Base-by-base conservation (phyloP, 495 filamentous ascomycete species). In the Parmelia sp. region DNA sequence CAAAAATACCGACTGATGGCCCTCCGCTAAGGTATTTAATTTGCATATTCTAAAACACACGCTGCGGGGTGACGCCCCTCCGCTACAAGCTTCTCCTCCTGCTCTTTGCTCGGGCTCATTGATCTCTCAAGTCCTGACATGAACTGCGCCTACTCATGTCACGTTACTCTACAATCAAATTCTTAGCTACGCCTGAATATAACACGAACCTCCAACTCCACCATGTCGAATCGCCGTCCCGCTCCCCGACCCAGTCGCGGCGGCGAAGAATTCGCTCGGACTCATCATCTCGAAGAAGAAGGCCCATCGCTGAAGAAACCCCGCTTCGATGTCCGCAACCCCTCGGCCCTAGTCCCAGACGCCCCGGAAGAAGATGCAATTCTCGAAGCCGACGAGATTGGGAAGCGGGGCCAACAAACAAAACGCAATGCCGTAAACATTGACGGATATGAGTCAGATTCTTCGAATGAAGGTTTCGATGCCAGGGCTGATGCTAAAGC, bases 381-480 rank as follows among this genome's bases (percentile, higher is more conserved):
- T 29, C 83, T 96, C 21, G 92, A 96, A 45, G 90, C 91, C 17
- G 94, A 97, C 70, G 92, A 96, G 59, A 96, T 97, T 65, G 93
- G 93, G 44, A 86, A 85, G n/a, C 80, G 86, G 21, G 88, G 86
- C 0, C 80, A 85, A 44, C 85, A 87, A 53, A 86, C 88, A 0
- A 96, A 96, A 70, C 91, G 94, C 62, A 89, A 90, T 69, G 94
- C 92, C 3, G 86, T 98, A 39, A 96, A 97, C 66, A 85, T 98
- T 36, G 94, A 97, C 70, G 94, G 95, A 4, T 97, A 97, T 76
- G 93, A 97, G 61, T 93, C 88, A 0, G 94, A 99, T 74, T 94
- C 89, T 37, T 92, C 93, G 12, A 92, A 92, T 62, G 94, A 97
- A 67, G 91, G 89, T 27, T 95, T 96, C 73, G 82, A 91, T 64